Percentiles rank a stretch among this genome's conserved stretches.
These are phyloP conservation scores for Candida taoyuanica DNA, from an alignment of 805 yeast species.

Conservation along the genomic window DNA sequence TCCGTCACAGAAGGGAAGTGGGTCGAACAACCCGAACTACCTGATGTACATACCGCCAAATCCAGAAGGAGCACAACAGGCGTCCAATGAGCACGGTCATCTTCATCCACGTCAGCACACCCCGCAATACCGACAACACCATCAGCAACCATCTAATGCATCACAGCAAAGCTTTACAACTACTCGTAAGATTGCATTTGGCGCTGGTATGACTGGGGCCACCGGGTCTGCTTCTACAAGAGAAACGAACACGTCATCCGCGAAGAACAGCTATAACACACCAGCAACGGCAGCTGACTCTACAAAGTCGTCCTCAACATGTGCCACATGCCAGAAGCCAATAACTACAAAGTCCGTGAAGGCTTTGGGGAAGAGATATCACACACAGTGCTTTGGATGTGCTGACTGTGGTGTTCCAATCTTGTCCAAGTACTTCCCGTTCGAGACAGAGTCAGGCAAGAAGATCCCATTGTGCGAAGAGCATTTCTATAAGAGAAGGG, in stretches of 20 bases:
- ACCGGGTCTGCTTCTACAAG: constrained; percentile 11
- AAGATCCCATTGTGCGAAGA: constrained; percentile 78
- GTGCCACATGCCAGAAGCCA: constrained; percentile 48
- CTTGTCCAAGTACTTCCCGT: constrained; percentile 85
- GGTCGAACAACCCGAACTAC: constrained; percentile 19
- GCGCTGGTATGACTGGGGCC: constrained; percentile 1
- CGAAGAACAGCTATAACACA: constrained; percentile 4
- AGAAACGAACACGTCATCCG: constrained; percentile 4
- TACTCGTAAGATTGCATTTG: constrained; percentile 8
- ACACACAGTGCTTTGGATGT: constrained; percentile 84
- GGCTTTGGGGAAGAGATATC: constrained; percentile 75
- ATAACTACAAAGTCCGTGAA: constrained; percentile 78
- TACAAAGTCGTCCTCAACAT: constrained; percentile 21
- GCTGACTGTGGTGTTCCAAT: constrained; percentile 79
- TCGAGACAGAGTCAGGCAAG: constrained; percentile 43
- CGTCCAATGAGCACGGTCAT: background rate
- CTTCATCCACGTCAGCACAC: background rate
- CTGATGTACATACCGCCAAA: constrained; percentile 28
- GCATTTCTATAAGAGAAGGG: constrained; percentile 82
- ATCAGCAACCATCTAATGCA: constrained; percentile 11
- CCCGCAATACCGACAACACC: constrained; percentile 5
- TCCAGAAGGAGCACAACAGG: constrained; percentile 9
- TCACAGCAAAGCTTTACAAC: constrained; percentile 8
- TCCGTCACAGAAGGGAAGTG: constrained; percentile 4
- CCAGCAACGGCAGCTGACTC: constrained; percentile 8